phyloP scores from a whole-genome alignment of 768 basidiomycete species.

The Calocybe indica region DNA sequence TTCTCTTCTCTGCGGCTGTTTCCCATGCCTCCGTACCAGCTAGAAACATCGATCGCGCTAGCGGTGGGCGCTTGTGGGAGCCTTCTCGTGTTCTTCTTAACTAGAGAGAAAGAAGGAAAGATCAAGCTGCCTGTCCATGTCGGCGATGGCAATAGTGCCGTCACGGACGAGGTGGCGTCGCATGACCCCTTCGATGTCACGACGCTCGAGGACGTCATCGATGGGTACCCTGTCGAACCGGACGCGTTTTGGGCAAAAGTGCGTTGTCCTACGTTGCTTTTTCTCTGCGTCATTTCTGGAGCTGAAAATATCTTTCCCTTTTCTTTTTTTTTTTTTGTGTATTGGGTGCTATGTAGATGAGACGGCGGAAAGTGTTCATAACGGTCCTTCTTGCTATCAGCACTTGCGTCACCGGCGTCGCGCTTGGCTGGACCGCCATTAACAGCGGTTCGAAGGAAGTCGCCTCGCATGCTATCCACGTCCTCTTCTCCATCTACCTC shows the following conservation, averaged over 20 bases:
- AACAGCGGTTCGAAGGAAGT: constrained; percentile 23
- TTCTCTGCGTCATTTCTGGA: background rate
- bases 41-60: constrained; percentile 46
- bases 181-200: constrained; percentile 69
- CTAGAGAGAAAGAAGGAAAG: constrained; percentile 38
- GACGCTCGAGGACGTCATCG: constrained; percentile 59
- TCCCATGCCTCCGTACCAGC: constrained; percentile 55
- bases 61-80: constrained; percentile 38
- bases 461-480: constrained; percentile 36
- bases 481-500: constrained; percentile 54
- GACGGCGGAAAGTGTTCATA: constrained; percentile 49
- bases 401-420: constrained; percentile 44
- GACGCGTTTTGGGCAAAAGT: constrained; percentile 56
- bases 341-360: constrained; percentile 36
- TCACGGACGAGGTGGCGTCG: constrained; percentile 8
- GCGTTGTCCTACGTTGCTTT: constrained; percentile 9
- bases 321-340: too few relatives aligned
- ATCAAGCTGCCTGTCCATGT: constrained; percentile 40
- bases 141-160: constrained; percentile 15
- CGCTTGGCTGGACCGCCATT: constrained; percentile 49
- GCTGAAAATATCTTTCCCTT: background rate
- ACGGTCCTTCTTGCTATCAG: constrained; percentile 38
- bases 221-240: constrained; percentile 62
- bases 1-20: background rate
- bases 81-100: constrained; percentile 33